A percentile compares a stretch with the other conserved stretches of the same genome.
Conservation (phyloP, 1,139 yeast genomes). For the Geotrichum histeridarum region DNA sequence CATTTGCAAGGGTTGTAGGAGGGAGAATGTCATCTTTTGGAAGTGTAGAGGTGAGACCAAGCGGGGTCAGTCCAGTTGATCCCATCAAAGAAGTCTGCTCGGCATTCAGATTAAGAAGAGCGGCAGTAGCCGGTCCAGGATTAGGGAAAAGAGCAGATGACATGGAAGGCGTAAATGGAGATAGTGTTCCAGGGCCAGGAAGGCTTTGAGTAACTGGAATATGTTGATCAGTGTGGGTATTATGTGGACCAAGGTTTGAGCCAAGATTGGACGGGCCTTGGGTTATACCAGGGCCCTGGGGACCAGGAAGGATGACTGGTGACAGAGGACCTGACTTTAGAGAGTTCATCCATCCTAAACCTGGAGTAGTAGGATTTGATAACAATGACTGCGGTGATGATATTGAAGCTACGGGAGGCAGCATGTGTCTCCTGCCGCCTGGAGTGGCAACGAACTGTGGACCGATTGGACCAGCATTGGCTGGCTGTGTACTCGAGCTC, state of each 20-base stretch:
- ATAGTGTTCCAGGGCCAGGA: slow-evolving; percentile 32
- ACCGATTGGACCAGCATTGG: slow-evolving; percentile 9
- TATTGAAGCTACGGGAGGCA: slow-evolving; percentile 38
- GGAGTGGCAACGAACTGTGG: slow-evolving; percentile 29
- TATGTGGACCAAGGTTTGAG: slow-evolving; percentile 5
- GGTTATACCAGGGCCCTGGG: slow-evolving; percentile 22
- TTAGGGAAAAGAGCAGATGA: slow-evolving; percentile 36
- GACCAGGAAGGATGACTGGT: slow-evolving; percentile 36
- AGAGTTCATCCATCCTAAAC: slow-evolving; percentile 28
- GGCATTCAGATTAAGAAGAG: slow-evolving; percentile 32
- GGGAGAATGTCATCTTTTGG: background rate
- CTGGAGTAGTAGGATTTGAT: slow-evolving; percentile 21
- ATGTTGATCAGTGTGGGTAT: slow-evolving; percentile 16
- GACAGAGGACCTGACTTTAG: slow-evolving; percentile 34
- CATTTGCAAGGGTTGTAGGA: background rate
- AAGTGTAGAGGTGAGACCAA: slow-evolving; percentile 7
- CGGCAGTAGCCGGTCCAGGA: slow-evolving; percentile 40
- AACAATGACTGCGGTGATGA: slow-evolving; percentile 35
- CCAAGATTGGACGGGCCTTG: background rate
- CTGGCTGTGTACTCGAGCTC: slow-evolving; percentile 4
- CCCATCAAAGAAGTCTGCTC: slow-evolving; percentile 16
- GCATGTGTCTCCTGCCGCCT: slow-evolving; percentile 32
- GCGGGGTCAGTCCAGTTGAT: slow-evolving; percentile 18
- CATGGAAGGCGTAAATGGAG: slow-evolving; percentile 24
- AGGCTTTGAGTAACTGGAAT: slow-evolving; percentile 5